Conservation (phyloP, 805 yeast species). For the Debaryomyces maramus region DNA sequence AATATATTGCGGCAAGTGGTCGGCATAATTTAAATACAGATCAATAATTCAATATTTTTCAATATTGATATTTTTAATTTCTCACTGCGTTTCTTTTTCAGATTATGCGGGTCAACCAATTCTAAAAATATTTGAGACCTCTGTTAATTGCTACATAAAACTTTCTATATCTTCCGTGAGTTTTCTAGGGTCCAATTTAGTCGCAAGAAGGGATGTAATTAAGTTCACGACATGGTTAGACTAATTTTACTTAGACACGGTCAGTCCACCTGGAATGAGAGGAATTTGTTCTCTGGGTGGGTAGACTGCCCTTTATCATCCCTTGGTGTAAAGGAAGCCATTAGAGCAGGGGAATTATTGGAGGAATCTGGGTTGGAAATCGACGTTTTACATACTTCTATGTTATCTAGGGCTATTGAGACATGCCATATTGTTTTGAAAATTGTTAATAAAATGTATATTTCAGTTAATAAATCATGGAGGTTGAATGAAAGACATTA, state of each 20-base stretch:
- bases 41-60: too few species aligned
- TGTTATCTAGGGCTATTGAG: conserved; percentile 91
- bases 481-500: conserved; percentile 98
- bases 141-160: too few species aligned
- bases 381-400: conserved; percentile 87
- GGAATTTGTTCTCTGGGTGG: conserved; percentile 98
- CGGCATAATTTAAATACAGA: too few species aligned
- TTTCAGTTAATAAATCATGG: conserved; percentile 94
- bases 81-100: too few species aligned
- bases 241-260: conserved; percentile 97
- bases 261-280: conserved; percentile 98
- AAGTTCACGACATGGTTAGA: conserved; percentile 46
- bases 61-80: too few species aligned
- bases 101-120: too few species aligned
- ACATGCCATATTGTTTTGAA: conserved; percentile 94
- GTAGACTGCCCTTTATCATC: conserved; percentile 88
- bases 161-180: too few species aligned
- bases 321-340: conserved; percentile 86
- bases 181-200: too few species aligned
- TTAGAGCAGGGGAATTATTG: conserved; percentile 88
- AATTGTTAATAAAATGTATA: conserved; percentile 82
- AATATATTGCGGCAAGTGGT: too few species aligned
- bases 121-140: too few species aligned
- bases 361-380: conserved; percentile 83
- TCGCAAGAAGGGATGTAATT: too few species aligned